Conservation (phyloP, 345 rosid species). For the Eutrema heterophyllum region DNA sequence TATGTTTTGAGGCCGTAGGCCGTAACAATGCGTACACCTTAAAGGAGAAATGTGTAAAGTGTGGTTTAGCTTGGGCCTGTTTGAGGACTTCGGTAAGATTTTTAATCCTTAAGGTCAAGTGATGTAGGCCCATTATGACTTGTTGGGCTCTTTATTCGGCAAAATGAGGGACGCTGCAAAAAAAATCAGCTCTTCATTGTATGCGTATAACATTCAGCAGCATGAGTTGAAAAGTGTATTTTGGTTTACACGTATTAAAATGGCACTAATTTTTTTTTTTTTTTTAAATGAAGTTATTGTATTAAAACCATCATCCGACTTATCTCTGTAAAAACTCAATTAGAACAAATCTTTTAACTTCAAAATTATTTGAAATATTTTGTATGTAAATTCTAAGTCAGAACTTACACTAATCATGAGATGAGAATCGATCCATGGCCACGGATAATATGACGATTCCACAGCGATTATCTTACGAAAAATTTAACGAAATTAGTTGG, state of each 20-base stretch:
- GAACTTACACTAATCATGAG: too few species aligned
- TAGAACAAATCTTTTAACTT: too few species aligned
- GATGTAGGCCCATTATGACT: not conserved
- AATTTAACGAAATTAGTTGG: not conserved
- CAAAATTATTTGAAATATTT: too few species aligned
- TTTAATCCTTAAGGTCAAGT: not conserved
- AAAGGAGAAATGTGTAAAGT: not conserved
- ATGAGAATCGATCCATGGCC: too few species aligned
- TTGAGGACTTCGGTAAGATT: not conserved
- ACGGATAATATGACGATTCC: not conserved
- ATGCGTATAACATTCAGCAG: not conserved
- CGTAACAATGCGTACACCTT: not conserved
- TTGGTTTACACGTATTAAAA: not conserved
- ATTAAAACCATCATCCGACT: not conserved
- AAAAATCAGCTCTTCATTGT: not conserved
- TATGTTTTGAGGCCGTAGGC: not conserved
- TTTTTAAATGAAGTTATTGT: not conserved
- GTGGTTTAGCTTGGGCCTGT: slow-evolving; percentile 11
- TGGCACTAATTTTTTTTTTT: not conserved
- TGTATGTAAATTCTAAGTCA: too few species aligned
- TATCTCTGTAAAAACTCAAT: too few species aligned
- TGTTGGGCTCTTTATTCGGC: slow-evolving; percentile 6
- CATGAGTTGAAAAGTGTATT: not conserved
- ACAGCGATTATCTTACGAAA: not conserved
- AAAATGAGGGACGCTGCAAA: not conserved